Conservation (phyloP, 2,329 filamentous ascomycete genomes). For the Fusarium bulbicola region DNA sequence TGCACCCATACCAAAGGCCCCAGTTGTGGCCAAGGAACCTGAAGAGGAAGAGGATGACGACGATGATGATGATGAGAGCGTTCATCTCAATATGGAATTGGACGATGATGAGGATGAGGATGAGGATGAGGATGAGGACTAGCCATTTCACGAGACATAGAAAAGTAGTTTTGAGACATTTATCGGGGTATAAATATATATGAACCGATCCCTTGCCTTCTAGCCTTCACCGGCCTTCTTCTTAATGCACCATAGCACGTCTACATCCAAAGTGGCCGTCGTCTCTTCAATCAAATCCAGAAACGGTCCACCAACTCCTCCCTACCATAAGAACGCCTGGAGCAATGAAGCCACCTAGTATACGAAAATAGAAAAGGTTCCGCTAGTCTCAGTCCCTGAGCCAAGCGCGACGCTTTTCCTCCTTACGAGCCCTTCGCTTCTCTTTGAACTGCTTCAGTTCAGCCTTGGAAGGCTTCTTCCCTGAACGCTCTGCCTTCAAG, state of each 20-base stretch:
- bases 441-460: constrained; percentile 93
- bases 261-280: constrained; percentile 27
- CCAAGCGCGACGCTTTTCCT: constrained; percentile 94
- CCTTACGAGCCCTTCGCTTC: constrained; percentile 87
- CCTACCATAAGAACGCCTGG: constrained; percentile 30
- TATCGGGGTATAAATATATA: constrained; percentile 33
- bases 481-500: constrained; percentile 87
- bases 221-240: constrained; percentile 21
- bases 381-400: constrained; percentile 74
- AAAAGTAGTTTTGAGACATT: constrained; percentile 16
- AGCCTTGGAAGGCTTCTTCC: constrained; percentile 83
- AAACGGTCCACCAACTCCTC: constrained; percentile 31
- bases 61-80: constrained; percentile 61
- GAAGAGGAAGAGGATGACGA: constrained; percentile 46
- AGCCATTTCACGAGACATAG: constrained; percentile 3
- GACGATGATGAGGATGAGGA: constrained; percentile 60
- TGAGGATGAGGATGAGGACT: constrained; percentile 46
- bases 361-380: not conserved
- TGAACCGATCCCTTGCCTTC: constrained; percentile 24
- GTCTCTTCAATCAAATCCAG: constrained; percentile 16
- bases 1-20: constrained; percentile 22
- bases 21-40: constrained; percentile 37
- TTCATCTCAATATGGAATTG: constrained; percentile 68
- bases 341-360: constrained; percentile 8
- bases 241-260: constrained; percentile 25